These are phyloP conservation scores for Candida hungchunana DNA, from an alignment of 805 yeast genomes.

Conservation along the genomic window DNA sequence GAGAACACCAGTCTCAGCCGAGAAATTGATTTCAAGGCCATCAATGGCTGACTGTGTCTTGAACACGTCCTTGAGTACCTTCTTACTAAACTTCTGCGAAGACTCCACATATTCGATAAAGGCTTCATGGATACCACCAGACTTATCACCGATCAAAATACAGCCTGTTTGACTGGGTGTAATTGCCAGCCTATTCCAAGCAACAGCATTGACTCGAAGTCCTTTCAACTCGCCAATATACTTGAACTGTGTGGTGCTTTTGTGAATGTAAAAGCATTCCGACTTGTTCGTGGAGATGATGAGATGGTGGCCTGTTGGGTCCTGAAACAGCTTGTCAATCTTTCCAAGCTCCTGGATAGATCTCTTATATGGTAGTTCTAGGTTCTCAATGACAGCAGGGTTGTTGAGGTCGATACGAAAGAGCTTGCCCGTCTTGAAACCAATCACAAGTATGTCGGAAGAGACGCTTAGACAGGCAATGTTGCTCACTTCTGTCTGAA, in stretches of 20 bases:
- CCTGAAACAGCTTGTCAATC: conserved; percentile 39
- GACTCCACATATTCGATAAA: conserved; percentile 34
- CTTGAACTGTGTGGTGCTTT: conserved; percentile 37
- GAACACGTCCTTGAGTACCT: conserved; percentile 37
- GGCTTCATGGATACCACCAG: conserved; percentile 47
- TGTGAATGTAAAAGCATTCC: conserved; percentile 46
- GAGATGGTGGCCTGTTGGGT: conserved; percentile 48
- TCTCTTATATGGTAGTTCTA: conserved; percentile 31
- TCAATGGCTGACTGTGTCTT: conserved; percentile 24
- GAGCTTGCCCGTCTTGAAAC: conserved; percentile 48
- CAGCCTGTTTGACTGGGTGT: conserved; percentile 39
- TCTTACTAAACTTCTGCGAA: conserved; percentile 39
- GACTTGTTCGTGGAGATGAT: conserved; percentile 42
- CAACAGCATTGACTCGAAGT: conserved; percentile 36
- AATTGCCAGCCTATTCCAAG: conserved; percentile 36
- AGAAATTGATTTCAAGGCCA: conserved; percentile 23
- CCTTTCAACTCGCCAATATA: conserved; percentile 45
- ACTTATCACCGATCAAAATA: conserved; percentile 43
- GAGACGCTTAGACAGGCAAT: conserved; percentile 50
- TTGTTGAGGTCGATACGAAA: conserved; percentile 61
- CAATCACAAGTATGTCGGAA: conserved; percentile 51
- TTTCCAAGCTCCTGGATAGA: conserved; percentile 27
- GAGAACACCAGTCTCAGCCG: conserved; percentile 6
- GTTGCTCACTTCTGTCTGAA: conserved; percentile 43
- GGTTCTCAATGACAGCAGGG: conserved; percentile 53